Percentiles rank a stretch among this genome's conserved stretches.
These are phyloP conservation scores for Zygnema cylindricum DNA, from an alignment of 139 green algal genomes.

Conservation along the genomic window DNA sequence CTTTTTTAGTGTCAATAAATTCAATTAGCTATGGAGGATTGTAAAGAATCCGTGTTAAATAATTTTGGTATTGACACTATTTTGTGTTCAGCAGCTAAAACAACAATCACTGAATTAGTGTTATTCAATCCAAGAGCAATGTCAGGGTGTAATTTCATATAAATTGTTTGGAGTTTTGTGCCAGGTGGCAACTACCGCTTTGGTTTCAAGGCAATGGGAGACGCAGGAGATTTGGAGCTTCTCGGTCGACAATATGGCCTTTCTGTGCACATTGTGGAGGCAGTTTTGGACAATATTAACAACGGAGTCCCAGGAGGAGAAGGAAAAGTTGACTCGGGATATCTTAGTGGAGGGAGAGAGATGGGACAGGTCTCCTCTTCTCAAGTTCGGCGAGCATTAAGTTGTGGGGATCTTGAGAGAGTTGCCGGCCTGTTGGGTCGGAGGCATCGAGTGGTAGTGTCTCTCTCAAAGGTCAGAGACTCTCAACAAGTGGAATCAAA, in stretches of 20 bases:
- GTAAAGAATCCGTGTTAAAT: too few species aligned
- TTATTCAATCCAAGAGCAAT: too few species aligned
- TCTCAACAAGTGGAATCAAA: not conserved
- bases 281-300: too few species aligned
- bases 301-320: too few species aligned
- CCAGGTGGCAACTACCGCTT: conserved; percentile 88
- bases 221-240: conserved; percentile 51
- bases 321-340: not conserved
- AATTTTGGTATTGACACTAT: too few species aligned
- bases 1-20: too few species aligned
- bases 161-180: not conserved
- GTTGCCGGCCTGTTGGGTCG: conserved; percentile 34
- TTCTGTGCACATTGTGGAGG: conserved; percentile 30
- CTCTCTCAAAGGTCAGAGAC: not conserved
- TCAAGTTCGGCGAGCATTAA: conserved; percentile 23
- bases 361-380: conserved; percentile 41
- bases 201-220: conserved; percentile 82
- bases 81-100: too few species aligned
- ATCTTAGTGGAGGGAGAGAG: conserved; percentile 1
- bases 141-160: too few species aligned
- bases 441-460: conserved; percentile 16
- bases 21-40: too few species aligned
- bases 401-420: conserved; percentile 17
- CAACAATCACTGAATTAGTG: too few species aligned
- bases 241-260: conserved; percentile 20